Conservation (phyloP, 1,284 basidiomycete species). For the Golubevia pallescens region DNA sequence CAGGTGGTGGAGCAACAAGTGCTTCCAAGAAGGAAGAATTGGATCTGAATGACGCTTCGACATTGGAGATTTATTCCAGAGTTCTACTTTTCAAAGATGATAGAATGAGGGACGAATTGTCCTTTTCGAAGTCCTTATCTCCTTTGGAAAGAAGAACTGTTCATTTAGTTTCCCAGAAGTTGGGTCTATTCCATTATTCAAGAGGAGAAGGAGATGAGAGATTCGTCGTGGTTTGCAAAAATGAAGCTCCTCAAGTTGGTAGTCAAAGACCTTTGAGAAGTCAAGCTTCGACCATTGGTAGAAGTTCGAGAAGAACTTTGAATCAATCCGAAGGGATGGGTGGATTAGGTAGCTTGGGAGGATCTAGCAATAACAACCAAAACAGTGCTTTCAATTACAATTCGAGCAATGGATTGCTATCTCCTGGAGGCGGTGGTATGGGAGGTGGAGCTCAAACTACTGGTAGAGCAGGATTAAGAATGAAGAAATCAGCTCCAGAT, state of each 20-base stretch:
- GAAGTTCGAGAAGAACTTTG: slow-evolving; percentile 6
- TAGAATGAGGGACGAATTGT: slow-evolving; percentile 93
- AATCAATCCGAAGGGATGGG: background rate
- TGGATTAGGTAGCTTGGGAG: background rate
- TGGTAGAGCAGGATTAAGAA: slow-evolving; percentile 36
- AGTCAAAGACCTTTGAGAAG: slow-evolving; percentile 23
- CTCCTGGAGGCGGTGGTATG: slow-evolving; percentile 15
- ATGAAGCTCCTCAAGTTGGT: background rate
- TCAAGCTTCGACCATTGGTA: slow-evolving; percentile 47
- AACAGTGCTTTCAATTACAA: no score
- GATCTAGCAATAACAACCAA: background rate
- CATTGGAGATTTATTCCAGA: slow-evolving; percentile 94
- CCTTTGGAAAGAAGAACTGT: slow-evolving; percentile 89
- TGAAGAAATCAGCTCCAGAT: slow-evolving; percentile 60
- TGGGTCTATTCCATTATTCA: slow-evolving; percentile 92
- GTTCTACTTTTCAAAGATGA: slow-evolving; percentile 98
- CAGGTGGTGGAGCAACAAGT: background rate
- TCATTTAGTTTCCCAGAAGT: slow-evolving; percentile 92
- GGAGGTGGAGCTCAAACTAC: slow-evolving; percentile 25
- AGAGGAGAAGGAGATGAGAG: slow-evolving; percentile 90
- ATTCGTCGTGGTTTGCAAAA: slow-evolving; percentile 86
- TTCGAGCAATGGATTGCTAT: slow-evolving; percentile 18
- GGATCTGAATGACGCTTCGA: slow-evolving; percentile 93
- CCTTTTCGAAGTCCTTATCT: slow-evolving; percentile 84
- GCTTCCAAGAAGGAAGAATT: slow-evolving; percentile 69